phyloP scores from a whole-genome alignment of 2,329 filamentous ascomycete genomes.

The Thelonectria rubi region DNA sequence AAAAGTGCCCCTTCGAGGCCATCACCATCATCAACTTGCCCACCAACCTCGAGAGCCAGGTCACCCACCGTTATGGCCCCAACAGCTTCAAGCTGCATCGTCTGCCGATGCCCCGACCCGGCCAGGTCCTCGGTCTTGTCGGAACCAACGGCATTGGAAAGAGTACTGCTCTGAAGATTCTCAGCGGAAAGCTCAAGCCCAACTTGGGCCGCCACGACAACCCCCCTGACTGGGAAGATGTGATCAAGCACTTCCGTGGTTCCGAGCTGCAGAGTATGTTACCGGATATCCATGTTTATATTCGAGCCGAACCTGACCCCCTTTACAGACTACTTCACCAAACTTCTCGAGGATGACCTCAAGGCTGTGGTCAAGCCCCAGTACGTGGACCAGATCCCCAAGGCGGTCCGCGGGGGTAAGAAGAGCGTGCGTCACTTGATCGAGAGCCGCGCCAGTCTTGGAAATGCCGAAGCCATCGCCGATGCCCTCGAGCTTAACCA shows the following conservation, averaged over 20 bases:
- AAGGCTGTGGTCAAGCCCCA: conserved; percentile 99
- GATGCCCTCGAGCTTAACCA: conserved; percentile 87
- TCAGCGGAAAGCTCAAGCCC: conserved; percentile 97
- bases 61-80: conserved; percentile 97
- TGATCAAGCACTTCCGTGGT: conserved; percentile 97
- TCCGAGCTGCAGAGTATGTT: conserved; percentile 92
- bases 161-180: conserved; percentile 98
- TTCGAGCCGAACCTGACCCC: neutral
- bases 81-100: conserved; percentile 99
- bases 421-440: conserved; percentile 84
- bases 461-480: conserved; percentile 83
- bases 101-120: conserved; percentile 92
- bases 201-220: conserved; percentile 96
- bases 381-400: conserved; percentile 98
- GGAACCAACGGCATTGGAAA: conserved; percentile 99
- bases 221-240: conserved; percentile 98
- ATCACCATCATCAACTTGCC: conserved; percentile 99
- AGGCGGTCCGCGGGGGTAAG: conserved; percentile 83
- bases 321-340: conserved; percentile 88
- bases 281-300: neutral
- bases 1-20: conserved; percentile 98
- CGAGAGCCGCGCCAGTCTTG: conserved; percentile 77
- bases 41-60: conserved; percentile 97
- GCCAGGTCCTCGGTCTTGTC: conserved; percentile 94
- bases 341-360: conserved; percentile 94